phyloP scores from a whole-genome alignment of 495 filamentous ascomycete genomes.

The Diplogelasinospora grovesii region DNA sequence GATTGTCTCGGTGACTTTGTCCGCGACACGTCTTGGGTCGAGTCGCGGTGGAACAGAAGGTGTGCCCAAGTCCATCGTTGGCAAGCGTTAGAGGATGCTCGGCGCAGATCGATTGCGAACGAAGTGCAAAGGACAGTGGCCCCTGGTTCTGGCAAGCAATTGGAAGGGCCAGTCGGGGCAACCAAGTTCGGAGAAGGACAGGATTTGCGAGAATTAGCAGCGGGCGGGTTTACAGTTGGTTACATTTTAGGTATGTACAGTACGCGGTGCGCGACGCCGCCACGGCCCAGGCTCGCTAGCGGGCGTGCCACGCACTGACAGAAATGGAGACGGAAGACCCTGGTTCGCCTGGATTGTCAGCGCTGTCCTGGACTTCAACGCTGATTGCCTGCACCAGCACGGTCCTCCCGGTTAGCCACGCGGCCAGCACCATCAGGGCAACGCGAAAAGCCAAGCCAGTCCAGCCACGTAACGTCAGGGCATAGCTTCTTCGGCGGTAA shows the following conservation, averaged over 20 bases:
- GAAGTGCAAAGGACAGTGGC: too few species aligned
- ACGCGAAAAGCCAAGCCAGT: slow-evolving; percentile 2
- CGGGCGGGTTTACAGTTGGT: too few species aligned
- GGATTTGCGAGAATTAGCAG: slow-evolving; percentile 24
- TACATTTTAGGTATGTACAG: slow-evolving; percentile 11
- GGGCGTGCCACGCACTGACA: slow-evolving; percentile 14
- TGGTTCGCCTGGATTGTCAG: background rate
- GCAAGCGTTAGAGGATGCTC: too few species aligned
- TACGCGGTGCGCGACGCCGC: slow-evolving; percentile 32
- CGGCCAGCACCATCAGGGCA: slow-evolving; percentile 5
- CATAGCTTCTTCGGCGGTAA: too few species aligned
- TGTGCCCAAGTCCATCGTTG: slow-evolving; percentile 21
- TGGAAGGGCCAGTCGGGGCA: slow-evolving; percentile 8
- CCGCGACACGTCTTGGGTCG: slow-evolving; percentile 19
- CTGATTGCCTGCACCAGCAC: slow-evolving; percentile 4
- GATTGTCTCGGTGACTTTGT: slow-evolving; percentile 17
- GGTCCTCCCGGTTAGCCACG: slow-evolving; percentile 14
- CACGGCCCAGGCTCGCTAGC: slow-evolving; percentile 15
- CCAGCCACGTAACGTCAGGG: slow-evolving; percentile 10
- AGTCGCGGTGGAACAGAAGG: slow-evolving; percentile 18
- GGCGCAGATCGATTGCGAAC: too few species aligned
- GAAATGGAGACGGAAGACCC: too few species aligned
- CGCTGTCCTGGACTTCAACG: background rate
- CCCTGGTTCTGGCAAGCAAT: slow-evolving; percentile 5
- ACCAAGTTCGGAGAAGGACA: slow-evolving; percentile 4